phyloP scores from a whole-genome alignment of 2,329 filamentous ascomycete genomes.

The Rosellinia necatrix region DNA sequence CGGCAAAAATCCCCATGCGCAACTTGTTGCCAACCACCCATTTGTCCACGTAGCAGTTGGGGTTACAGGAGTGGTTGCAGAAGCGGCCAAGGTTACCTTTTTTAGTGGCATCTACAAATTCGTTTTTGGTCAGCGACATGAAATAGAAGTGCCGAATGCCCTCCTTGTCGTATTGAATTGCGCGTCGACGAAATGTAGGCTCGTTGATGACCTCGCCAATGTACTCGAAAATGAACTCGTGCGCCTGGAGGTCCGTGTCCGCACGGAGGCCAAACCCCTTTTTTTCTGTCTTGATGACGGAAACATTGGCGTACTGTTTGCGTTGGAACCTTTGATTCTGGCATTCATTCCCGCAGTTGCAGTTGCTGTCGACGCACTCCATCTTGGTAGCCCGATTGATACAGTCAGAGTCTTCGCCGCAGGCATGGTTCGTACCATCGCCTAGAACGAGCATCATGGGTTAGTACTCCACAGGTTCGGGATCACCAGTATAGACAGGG shows the following conservation, averaged over 20 bases:
- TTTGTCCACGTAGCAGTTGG: constrained; percentile 99
- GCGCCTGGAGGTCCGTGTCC: constrained; percentile 73
- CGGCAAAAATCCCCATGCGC: constrained; percentile 97
- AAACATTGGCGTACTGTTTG: constrained; percentile 86
- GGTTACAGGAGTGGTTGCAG: constrained; percentile 98
- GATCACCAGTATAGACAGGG: constrained; percentile 21
- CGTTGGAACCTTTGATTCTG: constrained; percentile 95
- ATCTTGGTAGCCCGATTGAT: constrained; percentile 99
- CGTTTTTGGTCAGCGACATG: constrained; percentile 95
- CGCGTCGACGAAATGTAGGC: constrained; percentile 82
- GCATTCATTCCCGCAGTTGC: constrained; percentile 84
- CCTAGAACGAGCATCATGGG: constrained; percentile 46
- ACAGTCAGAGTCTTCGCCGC: constrained; percentile 94
- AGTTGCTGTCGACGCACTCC: constrained; percentile 83
- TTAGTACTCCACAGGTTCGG: constrained; percentile 29
- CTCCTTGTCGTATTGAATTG: constrained; percentile 91
- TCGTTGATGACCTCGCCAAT: constrained; percentile 98
- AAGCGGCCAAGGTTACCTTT: constrained; percentile 95
- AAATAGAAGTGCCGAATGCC: constrained; percentile 99
- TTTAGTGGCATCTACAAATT: constrained; percentile 97
- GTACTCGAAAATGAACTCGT: constrained; percentile 98
- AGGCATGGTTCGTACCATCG: constrained; percentile 76
- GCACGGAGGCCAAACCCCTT: constrained; percentile 93
- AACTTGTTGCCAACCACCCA: constrained; percentile 98
- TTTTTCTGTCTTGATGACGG: constrained; percentile 97